These are phyloP conservation scores for Lolium perenne DNA, from an alignment of 176 grass and related monocot genomes.

Conservation along the genomic window DNA sequence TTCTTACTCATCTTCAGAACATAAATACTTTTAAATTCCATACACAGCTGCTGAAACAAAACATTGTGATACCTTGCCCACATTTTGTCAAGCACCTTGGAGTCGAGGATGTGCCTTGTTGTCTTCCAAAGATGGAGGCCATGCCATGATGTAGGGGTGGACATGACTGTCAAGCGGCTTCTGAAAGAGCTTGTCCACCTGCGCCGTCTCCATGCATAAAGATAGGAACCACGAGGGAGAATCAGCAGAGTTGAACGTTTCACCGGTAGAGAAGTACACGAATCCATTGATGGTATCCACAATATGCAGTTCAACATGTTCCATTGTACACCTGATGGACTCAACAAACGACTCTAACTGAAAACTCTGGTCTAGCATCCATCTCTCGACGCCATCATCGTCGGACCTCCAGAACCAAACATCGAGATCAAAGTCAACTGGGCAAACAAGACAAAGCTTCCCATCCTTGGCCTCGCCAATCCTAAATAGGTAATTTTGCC, in stretches of 20 bases:
- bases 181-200: slow-evolving; percentile 5
- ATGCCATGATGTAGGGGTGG: neutral
- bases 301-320: slow-evolving; percentile 8
- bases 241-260: neutral
- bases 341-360: neutral
- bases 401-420: neutral
- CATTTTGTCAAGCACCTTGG: neutral
- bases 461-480: slow-evolving; percentile 16
- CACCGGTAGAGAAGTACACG: slow-evolving; percentile 19
- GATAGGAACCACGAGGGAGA: slow-evolving; percentile 27
- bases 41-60: neutral
- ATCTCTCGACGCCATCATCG: neutral
- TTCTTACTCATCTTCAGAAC: slow-evolving; percentile 21
- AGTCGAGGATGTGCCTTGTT: neutral
- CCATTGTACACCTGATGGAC: neutral
- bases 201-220: neutral
- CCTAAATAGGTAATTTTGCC: neutral
- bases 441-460: neutral
- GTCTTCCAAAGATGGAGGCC: slow-evolving; percentile 12
- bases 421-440: neutral
- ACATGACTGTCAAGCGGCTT: neutral
- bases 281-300: neutral
- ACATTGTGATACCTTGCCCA: neutral
- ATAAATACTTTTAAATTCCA: neutral
- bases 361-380: slow-evolving; percentile 7